Conservation (phyloP, 2,329 filamentous ascomycete genomes). For the Cladosporium velox region DNA sequence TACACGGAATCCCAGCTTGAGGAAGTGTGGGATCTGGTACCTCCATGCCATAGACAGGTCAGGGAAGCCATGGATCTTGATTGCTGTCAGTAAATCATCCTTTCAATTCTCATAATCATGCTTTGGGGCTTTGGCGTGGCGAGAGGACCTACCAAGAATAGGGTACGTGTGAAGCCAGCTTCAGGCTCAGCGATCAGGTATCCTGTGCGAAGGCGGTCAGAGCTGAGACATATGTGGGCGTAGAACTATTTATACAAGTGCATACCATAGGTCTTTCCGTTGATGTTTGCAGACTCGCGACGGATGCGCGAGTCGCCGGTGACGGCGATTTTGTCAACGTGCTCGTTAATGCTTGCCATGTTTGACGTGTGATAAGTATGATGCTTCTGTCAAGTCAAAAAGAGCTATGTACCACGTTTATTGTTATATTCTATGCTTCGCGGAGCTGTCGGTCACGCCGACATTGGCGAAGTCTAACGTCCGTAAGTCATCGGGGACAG, state of each 20-base stretch:
- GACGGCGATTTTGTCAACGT: slow-evolving; percentile 8
- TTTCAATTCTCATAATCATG: background rate
- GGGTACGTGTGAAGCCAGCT: background rate
- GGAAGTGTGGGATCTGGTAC: slow-evolving; percentile 77
- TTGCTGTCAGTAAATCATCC: background rate
- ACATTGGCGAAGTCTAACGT: background rate
- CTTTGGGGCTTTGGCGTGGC: background rate
- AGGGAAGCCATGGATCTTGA: slow-evolving; percentile 65
- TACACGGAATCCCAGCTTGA: slow-evolving; percentile 72
- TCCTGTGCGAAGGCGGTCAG: background rate
- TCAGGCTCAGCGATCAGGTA: slow-evolving; percentile 11
- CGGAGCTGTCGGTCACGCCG: background rate
- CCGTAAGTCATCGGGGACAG: background rate
- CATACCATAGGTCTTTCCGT: slow-evolving; percentile 13
- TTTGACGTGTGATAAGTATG: background rate
- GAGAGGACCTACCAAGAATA: slow-evolving; percentile 1
- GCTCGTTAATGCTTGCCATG: slow-evolving; percentile 13
- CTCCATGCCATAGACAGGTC: slow-evolving; percentile 86
- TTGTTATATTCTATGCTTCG: background rate
- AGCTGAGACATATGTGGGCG: background rate
- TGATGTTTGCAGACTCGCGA: slow-evolving; percentile 2
- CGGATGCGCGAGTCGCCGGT: slow-evolving; percentile 5
- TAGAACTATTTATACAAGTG: too few species aligned
- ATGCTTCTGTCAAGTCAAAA: background rate
- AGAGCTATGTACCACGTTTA: background rate